Evolutionary conservation across 202 grass and related monocot species (phyloP).

Genomic region (Tripidium arundinaceum): DNA sequence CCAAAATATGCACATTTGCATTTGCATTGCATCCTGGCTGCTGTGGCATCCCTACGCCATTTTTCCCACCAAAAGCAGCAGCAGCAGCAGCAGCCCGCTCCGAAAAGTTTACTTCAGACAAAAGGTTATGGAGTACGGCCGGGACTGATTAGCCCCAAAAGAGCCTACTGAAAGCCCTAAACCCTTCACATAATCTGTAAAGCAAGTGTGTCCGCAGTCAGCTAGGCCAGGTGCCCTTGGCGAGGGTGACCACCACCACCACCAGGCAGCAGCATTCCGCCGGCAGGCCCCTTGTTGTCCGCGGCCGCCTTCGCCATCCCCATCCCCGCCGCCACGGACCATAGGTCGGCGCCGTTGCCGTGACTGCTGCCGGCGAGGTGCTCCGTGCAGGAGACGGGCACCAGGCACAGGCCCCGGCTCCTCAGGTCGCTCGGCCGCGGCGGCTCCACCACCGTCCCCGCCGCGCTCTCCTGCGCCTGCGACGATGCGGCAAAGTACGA

Average conservation of each 20-base stretch:
- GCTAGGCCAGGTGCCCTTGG: slow-evolving; percentile 2
- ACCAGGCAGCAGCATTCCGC: background rate
- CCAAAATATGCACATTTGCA: background rate
- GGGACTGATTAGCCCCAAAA: background rate
- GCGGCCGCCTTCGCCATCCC: background rate
- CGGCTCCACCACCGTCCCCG: slow-evolving; percentile 7
- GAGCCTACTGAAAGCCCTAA: background rate
- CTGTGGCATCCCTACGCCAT: background rate
- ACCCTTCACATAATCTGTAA: background rate
- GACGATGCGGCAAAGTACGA: background rate
- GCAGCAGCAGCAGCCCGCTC: background rate
- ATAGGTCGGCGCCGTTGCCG: slow-evolving; percentile 61
- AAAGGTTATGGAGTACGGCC: background rate
- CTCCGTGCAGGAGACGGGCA: slow-evolving; percentile 75
- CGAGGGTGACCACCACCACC: background rate
- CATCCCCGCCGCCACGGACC: slow-evolving; percentile 46
- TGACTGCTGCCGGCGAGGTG: slow-evolving; percentile 43
- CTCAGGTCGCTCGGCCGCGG: slow-evolving; percentile 37
- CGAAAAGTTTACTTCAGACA: background rate
- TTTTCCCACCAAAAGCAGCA: background rate
- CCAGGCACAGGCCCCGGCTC: slow-evolving; percentile 79
- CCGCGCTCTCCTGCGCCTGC: background rate
- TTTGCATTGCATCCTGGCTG: background rate
- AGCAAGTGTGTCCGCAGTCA: background rate
- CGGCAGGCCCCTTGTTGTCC: background rate